Base-by-base conservation (phyloP, 768 basidiomycete genomes). In the Leucosporidium creatinivorum region DNA sequence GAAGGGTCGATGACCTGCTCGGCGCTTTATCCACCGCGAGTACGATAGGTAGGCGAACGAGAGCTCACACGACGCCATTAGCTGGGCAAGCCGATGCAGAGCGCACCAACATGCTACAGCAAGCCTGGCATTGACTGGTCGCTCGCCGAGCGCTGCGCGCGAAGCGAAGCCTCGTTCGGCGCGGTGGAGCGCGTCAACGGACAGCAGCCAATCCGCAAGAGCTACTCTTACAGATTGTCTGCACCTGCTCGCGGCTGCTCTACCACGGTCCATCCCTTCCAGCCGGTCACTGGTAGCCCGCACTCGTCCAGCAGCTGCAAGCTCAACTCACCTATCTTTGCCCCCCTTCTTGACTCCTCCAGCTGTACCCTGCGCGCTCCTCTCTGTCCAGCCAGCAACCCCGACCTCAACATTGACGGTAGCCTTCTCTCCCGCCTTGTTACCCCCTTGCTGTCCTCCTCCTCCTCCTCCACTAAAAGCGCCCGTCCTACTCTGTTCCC, bases 371-470 rank as follows among this genome's bases (percentile, higher is more conserved):
- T 13, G 23, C 6, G 6, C 56, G 76, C 88, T 83, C 44, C 87
- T 85, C 3, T 89, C 85, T 73, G 92, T 91, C 79, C 94, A 98
- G 1, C 89, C 86, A 7, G 89, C 89, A 18, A 94, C 84, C 31
- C 83, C 85, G 47, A 96, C 86, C 75, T 96, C 92, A 26, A 99
- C 93, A 69, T 88, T 90, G 77, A 99, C 83, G 63, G 85, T 85
- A 26, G 91, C 94, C 48, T 89, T 85, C 79, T 98, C 91, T 81
- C 5, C 88, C 87, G 61, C 89, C 85, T 54, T 57, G 13, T 19
- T 19, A 4, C 62, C 63, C 23, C 33, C 33, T 33, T 36, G 33
- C 33, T 36, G 33, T 36, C 68, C 72, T 39, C 68, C 68, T 3
- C 61, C 49, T 4, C 55, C 58, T 1, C 44, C 47, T 10, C 58